Evolutionary conservation across 768 basidiomycete species (phyloP), one percentile per base, ranked within the genome.

Genomic region (Mycena venus): DNA sequence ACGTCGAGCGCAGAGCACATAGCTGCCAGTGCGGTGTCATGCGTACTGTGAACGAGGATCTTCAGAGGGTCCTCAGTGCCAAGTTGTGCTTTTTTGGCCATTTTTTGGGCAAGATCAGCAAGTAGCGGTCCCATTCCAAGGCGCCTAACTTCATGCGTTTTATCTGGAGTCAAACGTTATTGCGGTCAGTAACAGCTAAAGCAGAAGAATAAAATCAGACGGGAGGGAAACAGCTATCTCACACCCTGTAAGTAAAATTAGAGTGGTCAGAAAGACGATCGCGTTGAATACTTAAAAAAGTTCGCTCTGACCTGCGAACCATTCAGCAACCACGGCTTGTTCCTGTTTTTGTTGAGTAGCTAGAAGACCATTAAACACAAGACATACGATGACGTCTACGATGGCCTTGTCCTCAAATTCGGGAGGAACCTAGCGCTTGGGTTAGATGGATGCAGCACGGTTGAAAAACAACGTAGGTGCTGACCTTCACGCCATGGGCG

Each of bases 81-180:
- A 32, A 85, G 77, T 11, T 86, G 81, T 1, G 86, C 85, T 80
- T 94, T 94, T 53, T 82, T 80, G 68, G 91, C 86, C 90, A 96
- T 92, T 78, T 90, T 92, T 32, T 80, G 78, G n/a, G 88, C 83
- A 47, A 96, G 80, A 59, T 94, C 93, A 10, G 87, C 85, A 4
- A 96, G 87, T 14, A 96, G 86, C 12, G 89, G 91, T 1, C 95
- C 95, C 93, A 95, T 92, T 1, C 93, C 94, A 6, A 96, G 84
- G 44, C 91, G 87, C 1, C 93, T 88, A 67, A 94, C 93, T 85
- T 95, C 94, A 78, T 93, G 91, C 0, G 90, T 90, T 80, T 90
- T 90, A 82, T 95, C 94, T 93, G 81, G 29, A 47, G 59, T 68
- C 27, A 12, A 44, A 19, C 44, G 14, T 17, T 31, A 40, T 19